Evolutionary conservation across 371 early-diverging fungal species (phyloP).

Genomic region (Mortierella sp.): DNA sequence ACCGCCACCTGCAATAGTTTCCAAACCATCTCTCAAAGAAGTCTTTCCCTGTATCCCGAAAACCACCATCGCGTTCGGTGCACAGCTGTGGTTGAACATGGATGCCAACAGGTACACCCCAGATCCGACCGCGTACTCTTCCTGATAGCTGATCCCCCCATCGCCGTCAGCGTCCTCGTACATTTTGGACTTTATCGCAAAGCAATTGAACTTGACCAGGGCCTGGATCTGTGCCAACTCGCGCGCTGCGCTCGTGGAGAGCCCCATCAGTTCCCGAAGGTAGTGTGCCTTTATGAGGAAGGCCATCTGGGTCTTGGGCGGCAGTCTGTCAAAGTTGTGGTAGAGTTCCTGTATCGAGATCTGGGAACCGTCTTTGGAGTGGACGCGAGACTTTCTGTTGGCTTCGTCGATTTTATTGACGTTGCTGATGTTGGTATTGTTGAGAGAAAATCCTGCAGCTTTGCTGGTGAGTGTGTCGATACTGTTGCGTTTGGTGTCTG

Average conservation of each 20-base stretch:
- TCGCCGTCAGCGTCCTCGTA: background rate
- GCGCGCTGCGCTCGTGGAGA: constrained; percentile 18
- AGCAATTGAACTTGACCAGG: constrained; percentile 41
- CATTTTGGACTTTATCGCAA: constrained; percentile 38
- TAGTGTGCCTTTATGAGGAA: constrained; percentile 39
- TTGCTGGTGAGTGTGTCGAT: constrained; percentile 1
- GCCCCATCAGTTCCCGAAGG: constrained; percentile 29
- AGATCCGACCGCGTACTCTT: constrained; percentile 38
- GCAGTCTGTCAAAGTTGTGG: constrained; percentile 29
- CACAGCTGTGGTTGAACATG: constrained; percentile 56
- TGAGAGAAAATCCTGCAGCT: constrained; percentile 7
- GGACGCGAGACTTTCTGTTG: background rate
- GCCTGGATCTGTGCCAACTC: constrained; percentile 41
- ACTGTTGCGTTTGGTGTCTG: background rate
- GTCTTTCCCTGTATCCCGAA: constrained; percentile 29
- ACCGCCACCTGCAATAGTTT: background rate
- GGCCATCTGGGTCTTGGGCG: constrained; percentile 5
- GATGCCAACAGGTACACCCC: constrained; percentile 47
- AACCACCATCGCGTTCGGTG: constrained; percentile 52
- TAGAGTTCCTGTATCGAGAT: constrained; percentile 27
- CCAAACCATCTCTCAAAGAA: background rate
- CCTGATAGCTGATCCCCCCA: constrained; percentile 3
- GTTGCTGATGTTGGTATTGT: constrained; percentile 1
- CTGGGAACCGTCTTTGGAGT: constrained; percentile 22
- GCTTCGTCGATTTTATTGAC: background rate